These are phyloP conservation scores for Irpex lacteus DNA, from an alignment of 1,284 basidiomycete genomes.

Conservation along the genomic window DNA sequence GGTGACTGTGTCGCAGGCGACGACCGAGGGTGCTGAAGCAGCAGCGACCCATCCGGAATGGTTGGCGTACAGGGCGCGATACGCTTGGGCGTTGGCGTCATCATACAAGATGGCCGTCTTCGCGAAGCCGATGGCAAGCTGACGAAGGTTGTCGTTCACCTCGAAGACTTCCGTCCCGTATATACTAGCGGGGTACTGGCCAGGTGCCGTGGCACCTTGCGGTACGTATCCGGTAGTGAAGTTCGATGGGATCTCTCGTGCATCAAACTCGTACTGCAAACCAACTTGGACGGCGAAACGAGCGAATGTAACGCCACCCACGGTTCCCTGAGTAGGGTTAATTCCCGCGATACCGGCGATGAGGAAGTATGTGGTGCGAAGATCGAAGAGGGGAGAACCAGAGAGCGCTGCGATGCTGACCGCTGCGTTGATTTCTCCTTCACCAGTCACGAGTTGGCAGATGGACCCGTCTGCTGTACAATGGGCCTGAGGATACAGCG, in stretches of 20 bases:
- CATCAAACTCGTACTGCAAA: conserved; percentile 45
- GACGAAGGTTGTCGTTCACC: conserved; percentile 45
- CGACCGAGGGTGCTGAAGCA: conserved; percentile 32
- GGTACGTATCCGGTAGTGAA: conserved; percentile 43
- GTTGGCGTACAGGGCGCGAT: conserved; percentile 33
- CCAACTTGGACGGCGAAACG: conserved; percentile 44
- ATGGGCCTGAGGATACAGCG: conserved; percentile 39
- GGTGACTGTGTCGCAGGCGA: conserved; percentile 39
- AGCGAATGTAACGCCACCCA: conserved; percentile 42
- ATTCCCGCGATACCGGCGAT: conserved; percentile 46
- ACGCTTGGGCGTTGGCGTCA: conserved; percentile 29
- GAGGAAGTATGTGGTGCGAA: conserved; percentile 43
- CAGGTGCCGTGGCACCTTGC: conserved; percentile 33
- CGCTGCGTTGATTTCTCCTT: conserved; percentile 49
- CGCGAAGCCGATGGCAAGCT: conserved; percentile 33
- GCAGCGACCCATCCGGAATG: conserved; percentile 20
- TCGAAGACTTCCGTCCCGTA: conserved; percentile 53
- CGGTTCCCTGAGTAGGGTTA: conserved; percentile 39
- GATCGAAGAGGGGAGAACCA: conserved; percentile 35
- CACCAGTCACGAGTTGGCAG: conserved; percentile 37
- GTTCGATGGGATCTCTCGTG: conserved; percentile 40
- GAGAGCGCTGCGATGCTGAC: conserved; percentile 35
- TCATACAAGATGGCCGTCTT: conserved; percentile 37
- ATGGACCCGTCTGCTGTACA: conserved; percentile 37
- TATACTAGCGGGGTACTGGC: conserved; percentile 28